Evolutionary conservation across 2,329 filamentous ascomycete species (phyloP).

Genomic region (Colletotrichum sublineola): DNA sequence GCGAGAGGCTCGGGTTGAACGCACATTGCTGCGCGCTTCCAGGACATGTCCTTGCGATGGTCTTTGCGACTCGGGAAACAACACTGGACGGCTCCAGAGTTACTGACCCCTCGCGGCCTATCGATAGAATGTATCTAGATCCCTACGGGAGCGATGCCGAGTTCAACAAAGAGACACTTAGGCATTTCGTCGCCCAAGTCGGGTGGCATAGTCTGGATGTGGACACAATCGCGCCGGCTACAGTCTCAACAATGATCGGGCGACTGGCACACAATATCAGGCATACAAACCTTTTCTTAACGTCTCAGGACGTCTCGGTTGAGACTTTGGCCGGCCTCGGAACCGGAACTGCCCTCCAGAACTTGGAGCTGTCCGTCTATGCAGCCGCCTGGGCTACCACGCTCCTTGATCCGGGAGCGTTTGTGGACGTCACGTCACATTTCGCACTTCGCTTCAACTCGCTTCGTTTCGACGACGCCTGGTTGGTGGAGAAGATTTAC

Average conservation of each 20-base stretch:
- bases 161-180: slow-evolving; percentile 71
- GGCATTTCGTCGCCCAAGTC: slow-evolving; percentile 67
- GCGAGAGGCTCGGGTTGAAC: slow-evolving; percentile 78
- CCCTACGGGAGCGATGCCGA: slow-evolving; percentile 81
- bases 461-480: slow-evolving; percentile 72
- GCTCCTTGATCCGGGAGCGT: slow-evolving; percentile 56
- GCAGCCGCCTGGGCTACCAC: slow-evolving; percentile 79
- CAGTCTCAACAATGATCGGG: slow-evolving; percentile 76
- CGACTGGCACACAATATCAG: slow-evolving; percentile 84
- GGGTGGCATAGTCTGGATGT: slow-evolving; percentile 58
- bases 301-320: slow-evolving; percentile 48
- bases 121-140: slow-evolving; percentile 82
- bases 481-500: slow-evolving; percentile 71
- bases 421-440: slow-evolving; percentile 40
- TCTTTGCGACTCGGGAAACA: slow-evolving; percentile 71
- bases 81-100: slow-evolving; percentile 68
- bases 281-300: slow-evolving; percentile 47
- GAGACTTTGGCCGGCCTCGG: slow-evolving; percentile 35
- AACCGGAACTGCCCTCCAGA: slow-evolving; percentile 64
- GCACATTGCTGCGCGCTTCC: slow-evolving; percentile 86
- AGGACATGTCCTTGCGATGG: slow-evolving; percentile 85
- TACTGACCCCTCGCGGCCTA: slow-evolving; percentile 40
- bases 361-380: slow-evolving; percentile 74
- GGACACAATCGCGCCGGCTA: slow-evolving; percentile 73
- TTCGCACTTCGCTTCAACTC: slow-evolving; percentile 61